Evolutionary conservation across 208 protist genomes (phyloP), one percentile per base, ranked within the genome.

Genomic region (Trypanosomatidae sp.): DNA sequence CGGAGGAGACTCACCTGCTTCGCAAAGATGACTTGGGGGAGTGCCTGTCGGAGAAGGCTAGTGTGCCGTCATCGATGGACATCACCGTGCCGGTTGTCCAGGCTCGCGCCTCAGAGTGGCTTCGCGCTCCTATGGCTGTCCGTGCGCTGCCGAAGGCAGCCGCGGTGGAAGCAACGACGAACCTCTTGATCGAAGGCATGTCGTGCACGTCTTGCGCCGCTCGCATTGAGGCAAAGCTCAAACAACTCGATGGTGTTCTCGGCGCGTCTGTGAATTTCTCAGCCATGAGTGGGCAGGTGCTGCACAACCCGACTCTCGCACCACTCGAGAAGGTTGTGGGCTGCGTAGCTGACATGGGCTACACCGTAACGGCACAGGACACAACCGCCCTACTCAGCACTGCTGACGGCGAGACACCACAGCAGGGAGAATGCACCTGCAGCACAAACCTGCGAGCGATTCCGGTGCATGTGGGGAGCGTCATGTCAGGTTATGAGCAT

Each of bases 201-300:
- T 94, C 95, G 62, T 98, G 97, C 77, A 81, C 84, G n/a, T 94
- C 92, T 25, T 98, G 97, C 71, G 92, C 95, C n/a, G 84, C 83
- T 9, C 89, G 83, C 36, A 97, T 98, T 39, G 95, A 98, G 73
- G 73, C 25, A 28, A 72, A 65, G 10, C 73, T 98, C 10, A 28
- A 25, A 13, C 50, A 66, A 6, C 30, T 91, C 56, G n/a, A 52
- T 15, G 88, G 85, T 59, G 88, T 98, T 41, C 43, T 70, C 12
- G 67, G 72, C 10, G 81, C 78, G 22, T 73, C 53, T 25, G 94
- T 98, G 2, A 95, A 93, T 77, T 95, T 98, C 73, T 84, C 92
- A n/a, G 81, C 90, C 7, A 76, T 88, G 62, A 85, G 56, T 25
- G 86, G 77, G 13, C 60, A 59, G 44, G 85, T 96, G 28, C 15